Evolutionary conservation across 179 eudicot species (phyloP), one percentile per base, ranked within the genome.

Genomic region (Beta lomatogona): DNA sequence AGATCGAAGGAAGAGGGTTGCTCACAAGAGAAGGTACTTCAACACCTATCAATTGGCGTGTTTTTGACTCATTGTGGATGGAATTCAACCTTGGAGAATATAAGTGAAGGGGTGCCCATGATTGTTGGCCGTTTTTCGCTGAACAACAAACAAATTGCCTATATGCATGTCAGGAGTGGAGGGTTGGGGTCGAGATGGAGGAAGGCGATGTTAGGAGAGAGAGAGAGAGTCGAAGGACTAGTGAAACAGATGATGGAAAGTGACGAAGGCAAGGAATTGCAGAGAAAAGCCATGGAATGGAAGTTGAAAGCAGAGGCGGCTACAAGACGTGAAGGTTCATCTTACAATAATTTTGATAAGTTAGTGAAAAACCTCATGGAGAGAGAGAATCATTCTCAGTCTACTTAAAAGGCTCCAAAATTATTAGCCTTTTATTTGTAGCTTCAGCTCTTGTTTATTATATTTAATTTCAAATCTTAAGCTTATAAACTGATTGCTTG

Each of bases 51-150:
- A 8, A n/a, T 89, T 19, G 88, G 85, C 2, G 88, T 84, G 28
- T 90, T 90, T 31, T 80, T 89, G 78, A 90, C 91, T 11, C 91
- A 90, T 77, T 79, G 86, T 65, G 93, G 93, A 15, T 84, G 86
- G 86, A 84, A 84, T 68, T 84, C 87, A 18, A 81, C 72, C 1
- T 14, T 81, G 6, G 87, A 81, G 28, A 81, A 80, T 11, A 52
- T 84, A 15, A 46, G 66, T 41, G 87, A 70, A 77, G 84, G 84
- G 25, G 75, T 77, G 53, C 87, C 87, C 28, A 79, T 84, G 79
- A 78, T 84, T 73, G 89, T 67, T 90, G 91, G 91, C 91, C 91
- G 0, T 90, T 88, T 44, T 84, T 90, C n/a, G 82, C 89, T 0
- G 92, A 90, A 21, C 92, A 90, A 41, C 92, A 82, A 21, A 88